Evolutionary conservation across 805 yeast genomes (phyloP).

Genomic region (Kuraishia borneana): DNA sequence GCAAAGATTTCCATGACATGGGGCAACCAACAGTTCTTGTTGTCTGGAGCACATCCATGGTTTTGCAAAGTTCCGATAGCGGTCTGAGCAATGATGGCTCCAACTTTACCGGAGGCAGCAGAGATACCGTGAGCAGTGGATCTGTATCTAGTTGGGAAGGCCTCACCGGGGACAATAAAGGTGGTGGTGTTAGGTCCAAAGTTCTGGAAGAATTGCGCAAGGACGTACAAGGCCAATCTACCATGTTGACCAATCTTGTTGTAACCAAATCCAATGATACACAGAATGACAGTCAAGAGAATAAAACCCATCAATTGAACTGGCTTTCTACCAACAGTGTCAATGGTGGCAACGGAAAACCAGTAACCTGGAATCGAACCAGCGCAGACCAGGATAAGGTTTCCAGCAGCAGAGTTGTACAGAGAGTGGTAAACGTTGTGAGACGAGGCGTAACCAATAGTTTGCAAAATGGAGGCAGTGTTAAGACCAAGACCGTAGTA

Average conservation of each 20-base stretch:
- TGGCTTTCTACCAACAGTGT: constrained; percentile 75
- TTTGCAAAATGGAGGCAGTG: constrained; percentile 64
- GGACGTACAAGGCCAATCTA: constrained; percentile 63
- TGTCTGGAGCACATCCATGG: constrained; percentile 59
- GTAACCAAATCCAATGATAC: constrained; percentile 78
- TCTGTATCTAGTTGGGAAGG: constrained; percentile 91
- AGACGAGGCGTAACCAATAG: constrained; percentile 76
- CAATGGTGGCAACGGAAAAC: constrained; percentile 72
- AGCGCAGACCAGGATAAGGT: constrained; percentile 85
- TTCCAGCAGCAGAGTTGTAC: constrained; percentile 81
- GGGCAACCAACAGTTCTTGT: constrained; percentile 68
- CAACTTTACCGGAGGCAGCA: constrained; percentile 86
- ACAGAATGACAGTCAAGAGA: constrained; percentile 60
- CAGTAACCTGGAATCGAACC: constrained; percentile 95
- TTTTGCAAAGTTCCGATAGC: constrained; percentile 74
- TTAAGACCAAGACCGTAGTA: constrained; percentile 83
- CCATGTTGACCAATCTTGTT: constrained; percentile 57
- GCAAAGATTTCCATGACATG: constrained; percentile 94
- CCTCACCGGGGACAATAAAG: constrained; percentile 84
- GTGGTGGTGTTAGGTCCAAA: constrained; percentile 93
- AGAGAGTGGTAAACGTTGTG: constrained; percentile 58
- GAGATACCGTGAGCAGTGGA: constrained; percentile 93
- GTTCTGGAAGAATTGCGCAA: constrained; percentile 81
- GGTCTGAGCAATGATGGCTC: constrained; percentile 88
- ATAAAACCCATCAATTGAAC: constrained; percentile 70